phyloP scores from a whole-genome alignment of 2,329 filamentous ascomycete genomes.

The Sclerotinia spermophila region DNA sequence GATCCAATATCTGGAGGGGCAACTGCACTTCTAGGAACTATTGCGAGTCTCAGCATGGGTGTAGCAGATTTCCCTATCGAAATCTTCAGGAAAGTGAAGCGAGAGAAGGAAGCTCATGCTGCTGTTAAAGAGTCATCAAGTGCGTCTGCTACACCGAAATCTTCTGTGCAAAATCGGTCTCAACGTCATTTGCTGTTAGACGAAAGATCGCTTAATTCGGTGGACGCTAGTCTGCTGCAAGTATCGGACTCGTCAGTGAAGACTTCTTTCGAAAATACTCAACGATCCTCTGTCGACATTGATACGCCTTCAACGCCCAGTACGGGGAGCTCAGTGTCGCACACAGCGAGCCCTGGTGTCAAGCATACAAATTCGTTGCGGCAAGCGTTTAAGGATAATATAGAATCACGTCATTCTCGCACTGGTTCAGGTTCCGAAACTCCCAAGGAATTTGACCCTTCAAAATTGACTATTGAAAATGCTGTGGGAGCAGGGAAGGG shows the following conservation, averaged over 20 bases:
- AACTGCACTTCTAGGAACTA: conserved; percentile 75
- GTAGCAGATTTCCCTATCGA: conserved; percentile 68
- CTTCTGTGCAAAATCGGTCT: conserved; percentile 22
- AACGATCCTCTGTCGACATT: conserved; percentile 25
- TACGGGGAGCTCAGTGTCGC: conserved; percentile 21
- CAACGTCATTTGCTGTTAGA: conserved; percentile 21
- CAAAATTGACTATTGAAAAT: conserved; percentile 48
- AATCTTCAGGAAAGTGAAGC: conserved; percentile 45
- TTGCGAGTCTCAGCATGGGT: conserved; percentile 76
- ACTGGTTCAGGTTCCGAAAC: conserved; percentile 28
- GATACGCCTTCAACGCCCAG: conserved; percentile 23
- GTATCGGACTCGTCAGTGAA: conserved; percentile 23
- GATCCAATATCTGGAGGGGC: conserved; percentile 77
- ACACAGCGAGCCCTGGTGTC: background rate
- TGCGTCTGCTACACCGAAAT: conserved; percentile 21
- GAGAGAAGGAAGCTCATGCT: conserved; percentile 24
- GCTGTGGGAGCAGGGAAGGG: conserved; percentile 55
- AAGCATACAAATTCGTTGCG: conserved; percentile 32
- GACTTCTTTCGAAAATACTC: conserved; percentile 30
- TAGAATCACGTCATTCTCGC: conserved; percentile 20
- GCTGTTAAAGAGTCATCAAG: conserved; percentile 17
- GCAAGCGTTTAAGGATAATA: conserved; percentile 34
- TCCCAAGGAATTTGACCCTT: conserved; percentile 26
- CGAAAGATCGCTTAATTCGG: conserved; percentile 13
- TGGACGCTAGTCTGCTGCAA: conserved; percentile 14